phyloP scores from a whole-genome alignment of 331 rosid genomes.

The Malus hybrid region DNA sequence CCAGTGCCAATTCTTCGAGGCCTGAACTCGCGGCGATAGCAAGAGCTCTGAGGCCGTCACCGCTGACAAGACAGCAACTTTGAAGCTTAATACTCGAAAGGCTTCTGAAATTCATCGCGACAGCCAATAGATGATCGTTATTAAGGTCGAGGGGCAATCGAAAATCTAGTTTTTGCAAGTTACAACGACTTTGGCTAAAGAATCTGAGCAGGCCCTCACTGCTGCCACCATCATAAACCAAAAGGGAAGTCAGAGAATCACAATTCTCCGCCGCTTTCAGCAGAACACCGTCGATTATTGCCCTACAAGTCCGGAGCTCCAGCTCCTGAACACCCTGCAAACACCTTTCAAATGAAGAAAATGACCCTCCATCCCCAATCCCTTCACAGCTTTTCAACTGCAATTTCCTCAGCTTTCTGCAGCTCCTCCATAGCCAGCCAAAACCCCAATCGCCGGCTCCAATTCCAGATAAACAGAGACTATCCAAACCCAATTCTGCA shows the following conservation, averaged over 20 bases:
- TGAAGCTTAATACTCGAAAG: slow-evolving; percentile 58
- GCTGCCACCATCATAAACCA: slow-evolving; percentile 87
- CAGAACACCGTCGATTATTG: slow-evolving; percentile 54
- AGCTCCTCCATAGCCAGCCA: slow-evolving; percentile 70
- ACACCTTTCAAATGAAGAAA: slow-evolving; percentile 46
- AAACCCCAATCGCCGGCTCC: slow-evolving; percentile 53
- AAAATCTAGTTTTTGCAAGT: slow-evolving; percentile 48
- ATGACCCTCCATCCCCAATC: slow-evolving; percentile 60
- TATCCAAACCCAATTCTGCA: slow-evolving; percentile 39
- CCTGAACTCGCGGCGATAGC: slow-evolving; percentile 29
- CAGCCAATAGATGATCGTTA: slow-evolving; percentile 52
- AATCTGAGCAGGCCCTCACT: slow-evolving; percentile 58
- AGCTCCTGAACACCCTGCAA: slow-evolving; percentile 40
- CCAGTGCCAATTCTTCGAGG: slow-evolving; percentile 67
- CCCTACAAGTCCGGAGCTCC: slow-evolving; percentile 78
- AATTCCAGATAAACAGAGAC: slow-evolving; percentile 51
- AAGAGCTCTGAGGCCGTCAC: slow-evolving; percentile 65
- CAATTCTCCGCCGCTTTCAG: slow-evolving; percentile 47
- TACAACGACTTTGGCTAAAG: slow-evolving; percentile 24
- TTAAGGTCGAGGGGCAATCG: slow-evolving; percentile 80
- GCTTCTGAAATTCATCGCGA: slow-evolving; percentile 32
- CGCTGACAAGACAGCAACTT: slow-evolving; percentile 72
- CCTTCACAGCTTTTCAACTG: slow-evolving; percentile 63
- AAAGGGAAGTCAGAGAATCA: slow-evolving; percentile 38
- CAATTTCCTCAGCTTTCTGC: slow-evolving; percentile 44